phyloP scores from a whole-genome alignment of 2,329 filamentous ascomycete genomes.

The Calonectria pauciramosa region DNA sequence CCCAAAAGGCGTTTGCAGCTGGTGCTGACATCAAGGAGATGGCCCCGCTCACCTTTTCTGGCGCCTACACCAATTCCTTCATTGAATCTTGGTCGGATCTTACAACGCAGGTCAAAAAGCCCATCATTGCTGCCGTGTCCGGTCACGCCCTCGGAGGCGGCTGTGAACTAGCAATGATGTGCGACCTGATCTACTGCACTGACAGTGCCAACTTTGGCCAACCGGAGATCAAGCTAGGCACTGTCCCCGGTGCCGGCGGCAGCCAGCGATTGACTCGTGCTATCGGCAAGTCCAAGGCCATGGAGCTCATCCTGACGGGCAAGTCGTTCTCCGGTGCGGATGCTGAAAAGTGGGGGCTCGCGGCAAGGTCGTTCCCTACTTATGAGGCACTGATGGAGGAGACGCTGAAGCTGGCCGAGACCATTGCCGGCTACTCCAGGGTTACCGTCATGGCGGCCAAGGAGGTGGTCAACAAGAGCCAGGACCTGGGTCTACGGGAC shows the following conservation, averaged over 20 bases:
- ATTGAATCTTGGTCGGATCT: slow-evolving; percentile 95
- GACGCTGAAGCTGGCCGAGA: slow-evolving; percentile 86
- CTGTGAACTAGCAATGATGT: slow-evolving; percentile 98
- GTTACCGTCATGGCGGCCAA: slow-evolving; percentile 93
- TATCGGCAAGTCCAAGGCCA: slow-evolving; percentile 86
- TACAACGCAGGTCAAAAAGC: slow-evolving; percentile 88
- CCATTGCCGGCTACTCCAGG: slow-evolving; percentile 87
- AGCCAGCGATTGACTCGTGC: slow-evolving; percentile 89
- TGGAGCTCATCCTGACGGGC: slow-evolving; percentile 92
- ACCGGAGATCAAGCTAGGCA: slow-evolving; percentile 95
- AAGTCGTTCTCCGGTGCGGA: slow-evolving; percentile 86
- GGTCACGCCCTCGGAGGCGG: slow-evolving; percentile 95
- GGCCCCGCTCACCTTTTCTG: slow-evolving; percentile 89
- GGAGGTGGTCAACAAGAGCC: slow-evolving; percentile 99
- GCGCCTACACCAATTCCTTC: slow-evolving; percentile 90
- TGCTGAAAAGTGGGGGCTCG: slow-evolving; percentile 91
- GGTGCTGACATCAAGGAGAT: slow-evolving; percentile 99
- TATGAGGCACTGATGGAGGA: slow-evolving; percentile 87
- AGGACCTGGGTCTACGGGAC: slow-evolving; percentile 88
- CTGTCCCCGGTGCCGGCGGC: slow-evolving; percentile 92
- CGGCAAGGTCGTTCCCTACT: slow-evolving; percentile 83
- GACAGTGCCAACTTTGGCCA: slow-evolving; percentile 91
- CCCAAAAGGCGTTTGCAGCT: slow-evolving; percentile 90
- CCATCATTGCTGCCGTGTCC: slow-evolving; percentile 93
- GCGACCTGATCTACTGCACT: slow-evolving; percentile 93